Percentiles rank a stretch among this genome's conserved stretches.
phyloP scores from a whole-genome alignment of 139 green algal species.

The Chlamydomonas incerta region DNA sequence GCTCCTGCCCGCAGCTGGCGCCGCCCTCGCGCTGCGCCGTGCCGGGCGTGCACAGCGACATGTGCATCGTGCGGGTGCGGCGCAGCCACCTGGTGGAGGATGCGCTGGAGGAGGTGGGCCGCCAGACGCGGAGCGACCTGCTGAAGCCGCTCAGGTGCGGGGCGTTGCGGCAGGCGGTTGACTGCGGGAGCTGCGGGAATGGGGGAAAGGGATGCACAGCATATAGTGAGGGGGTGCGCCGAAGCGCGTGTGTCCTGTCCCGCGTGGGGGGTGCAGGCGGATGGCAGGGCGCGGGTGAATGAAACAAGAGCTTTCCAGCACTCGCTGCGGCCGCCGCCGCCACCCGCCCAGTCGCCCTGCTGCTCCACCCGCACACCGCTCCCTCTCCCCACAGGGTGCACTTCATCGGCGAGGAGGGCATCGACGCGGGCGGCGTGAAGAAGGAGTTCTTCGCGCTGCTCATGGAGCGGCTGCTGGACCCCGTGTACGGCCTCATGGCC shows the following conservation, averaged over 20 bases:
- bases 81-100: slow-evolving; percentile 91
- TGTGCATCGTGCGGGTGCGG: slow-evolving; percentile 92
- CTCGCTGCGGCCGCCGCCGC: too few species aligned
- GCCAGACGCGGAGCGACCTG: slow-evolving; percentile 79
- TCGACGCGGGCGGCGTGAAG: slow-evolving; percentile 83
- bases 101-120: slow-evolving; percentile 87
- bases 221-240: too few species aligned
- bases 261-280: too few species aligned
- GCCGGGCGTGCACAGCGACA: slow-evolving; percentile 83
- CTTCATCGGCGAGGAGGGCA: slow-evolving; percentile 96
- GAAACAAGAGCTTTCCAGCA: too few species aligned
- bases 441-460: slow-evolving; percentile 98
- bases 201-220: neutral
- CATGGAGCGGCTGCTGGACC: slow-evolving; percentile 86
- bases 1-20: slow-evolving; percentile 47
- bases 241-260: too few species aligned
- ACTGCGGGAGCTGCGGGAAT: too few species aligned
- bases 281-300: too few species aligned
- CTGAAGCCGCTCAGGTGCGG: slow-evolving; percentile 86
- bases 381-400: slow-evolving; percentile 86
- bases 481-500: slow-evolving; percentile 91
- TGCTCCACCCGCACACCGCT: too few species aligned
- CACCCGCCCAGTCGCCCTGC: too few species aligned
- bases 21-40: slow-evolving; percentile 60
- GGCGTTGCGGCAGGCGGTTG: too few species aligned